A percentile compares a stretch with the other conserved stretches of the same genome.
phyloP scores from a whole-genome alignment of 768 basidiomycete genomes.

The Holtermannia corniformis region DNA sequence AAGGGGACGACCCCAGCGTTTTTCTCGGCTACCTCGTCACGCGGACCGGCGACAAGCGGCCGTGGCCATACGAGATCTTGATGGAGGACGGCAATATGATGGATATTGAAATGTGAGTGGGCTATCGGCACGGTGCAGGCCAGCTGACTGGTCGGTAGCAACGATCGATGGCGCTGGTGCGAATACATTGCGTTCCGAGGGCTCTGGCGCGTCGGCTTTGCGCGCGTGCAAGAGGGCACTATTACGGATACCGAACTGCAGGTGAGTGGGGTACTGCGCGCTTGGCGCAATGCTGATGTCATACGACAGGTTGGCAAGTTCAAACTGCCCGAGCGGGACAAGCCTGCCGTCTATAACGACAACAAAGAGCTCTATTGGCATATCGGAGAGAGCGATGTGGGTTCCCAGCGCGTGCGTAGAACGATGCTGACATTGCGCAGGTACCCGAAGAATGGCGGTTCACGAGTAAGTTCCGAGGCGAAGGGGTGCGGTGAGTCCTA shows the following conservation, averaged over 20 bases:
- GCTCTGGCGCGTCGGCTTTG: conserved; percentile 48
- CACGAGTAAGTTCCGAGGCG: conserved; percentile 31
- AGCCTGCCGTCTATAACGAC: conserved; percentile 52
- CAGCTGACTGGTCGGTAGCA: conserved; percentile 7
- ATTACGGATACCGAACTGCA: conserved; percentile 84
- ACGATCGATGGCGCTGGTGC: conserved; percentile 51
- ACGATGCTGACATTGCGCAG: not conserved
- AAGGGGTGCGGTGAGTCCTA: conserved; percentile 23
- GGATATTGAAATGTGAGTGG: conserved; percentile 56
- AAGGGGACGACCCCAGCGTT: conserved; percentile 57
- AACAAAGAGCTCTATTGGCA: conserved; percentile 59
- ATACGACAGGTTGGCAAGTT: conserved; percentile 72
- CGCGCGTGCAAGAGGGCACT: conserved; percentile 66
- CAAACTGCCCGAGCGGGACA: conserved; percentile 56
- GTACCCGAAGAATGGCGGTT: conserved; percentile 44
- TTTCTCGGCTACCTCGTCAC: conserved; percentile 41
- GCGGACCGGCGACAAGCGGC: conserved; percentile 25
- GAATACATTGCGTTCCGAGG: conserved; percentile 81
- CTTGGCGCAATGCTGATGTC: not conserved
- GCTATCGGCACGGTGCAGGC: not conserved
- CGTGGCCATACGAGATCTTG: conserved; percentile 40
- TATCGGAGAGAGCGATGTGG: conserved; percentile 55
- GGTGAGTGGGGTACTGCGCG: conserved; percentile 5
- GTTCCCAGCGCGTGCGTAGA: not conserved
- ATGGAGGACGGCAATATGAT: conserved; percentile 67